Evolutionary conservation across 306 rosid species (phyloP), one percentile per base, ranked within the genome.

Genomic region (Urtica urens): DNA sequence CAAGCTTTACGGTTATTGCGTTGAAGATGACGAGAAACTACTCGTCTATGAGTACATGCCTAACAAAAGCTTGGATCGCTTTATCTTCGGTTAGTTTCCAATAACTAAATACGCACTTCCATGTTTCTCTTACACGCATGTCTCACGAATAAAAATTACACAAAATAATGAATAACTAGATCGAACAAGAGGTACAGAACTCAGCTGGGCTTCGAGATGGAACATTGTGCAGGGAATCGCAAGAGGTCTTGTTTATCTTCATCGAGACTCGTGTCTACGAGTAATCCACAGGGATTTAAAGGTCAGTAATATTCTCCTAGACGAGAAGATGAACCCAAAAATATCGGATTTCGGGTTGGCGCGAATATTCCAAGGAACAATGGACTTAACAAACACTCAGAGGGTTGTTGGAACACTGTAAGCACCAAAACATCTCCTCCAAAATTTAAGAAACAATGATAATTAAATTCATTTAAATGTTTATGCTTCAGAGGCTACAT

Each of bases 331-430:
- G 68, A 70, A 70, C 4, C 38, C 71, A 4, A 70, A 70, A 49
- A 64, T 70, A 14, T 70, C 57, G 3, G 68, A 67, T 58, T 72
- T 67, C 43, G 73, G 78, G 30, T 23, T 66, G 66, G 56, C 78
- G 27, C 41, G 54, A 7, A 46, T 53, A 0, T 24, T 72, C 5
- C 16, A 53, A 42, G 64, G 53, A 0, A 20, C 64, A 1, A 5
- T 48, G 0, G 8, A 25, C 41, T 23, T 60, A 25, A 59, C 23
- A 21, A 72, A 57, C 13, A 61, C 69, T 9, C 30, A 26, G 2
- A 41, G 43, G 23, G 59, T 72, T 19, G 72, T 61, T 2, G 73
- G 73, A 38, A 72, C 77, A 24, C 53, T 58, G 59, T 65, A 53
- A 66, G 70, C 19, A 42, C 35, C 11, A 15, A 7, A 35, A 7